These are phyloP conservation scores for Euryodendron excelsum DNA, from an alignment of 148 eudicot genomes.

Conservation along the genomic window DNA sequence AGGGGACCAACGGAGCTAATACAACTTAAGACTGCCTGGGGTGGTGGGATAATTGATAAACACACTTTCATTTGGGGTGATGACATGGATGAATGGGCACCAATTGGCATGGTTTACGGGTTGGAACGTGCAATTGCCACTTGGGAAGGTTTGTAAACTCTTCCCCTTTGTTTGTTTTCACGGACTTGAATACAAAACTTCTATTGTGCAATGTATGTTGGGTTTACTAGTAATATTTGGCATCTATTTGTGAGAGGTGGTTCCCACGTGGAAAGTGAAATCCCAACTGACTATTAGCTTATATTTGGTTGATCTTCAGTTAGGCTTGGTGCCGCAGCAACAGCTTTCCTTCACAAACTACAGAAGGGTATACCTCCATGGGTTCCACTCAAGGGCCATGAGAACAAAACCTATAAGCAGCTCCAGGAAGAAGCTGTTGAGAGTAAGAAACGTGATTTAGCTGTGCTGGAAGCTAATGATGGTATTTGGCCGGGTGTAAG, in stretches of 20 bases:
- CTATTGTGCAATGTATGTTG: no score
- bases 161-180: slow-evolving; percentile 1
- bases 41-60: slow-evolving; percentile 80
- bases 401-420: slow-evolving; percentile 72
- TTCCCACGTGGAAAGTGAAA: not conserved
- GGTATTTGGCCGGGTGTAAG: slow-evolving; percentile 90
- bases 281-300: slow-evolving; percentile 11
- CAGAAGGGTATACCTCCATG: slow-evolving; percentile 81
- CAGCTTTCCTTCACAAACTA: slow-evolving; percentile 74
- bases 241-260: not conserved
- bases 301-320: slow-evolving; percentile 40
- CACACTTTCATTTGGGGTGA: slow-evolving; percentile 96
- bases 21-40: slow-evolving; percentile 92
- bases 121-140: slow-evolving; percentile 82
- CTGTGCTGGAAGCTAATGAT: slow-evolving; percentile 76
- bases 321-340: slow-evolving; percentile 84
- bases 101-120: slow-evolving; percentile 90
- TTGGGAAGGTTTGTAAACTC: slow-evolving; percentile 77
- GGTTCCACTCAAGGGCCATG: slow-evolving; percentile 82
- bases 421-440: slow-evolving; percentile 80
- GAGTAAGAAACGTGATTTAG: slow-evolving; percentile 76
- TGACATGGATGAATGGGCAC: slow-evolving; percentile 99
- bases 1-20: slow-evolving; percentile 91
- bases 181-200: not conserved
- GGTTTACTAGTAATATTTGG: not conserved